Evolutionary conservation across 495 filamentous ascomycete genomes (phyloP), one percentile per base, ranked within the genome.

Genomic region (Barbatosphaeria neglecta): DNA sequence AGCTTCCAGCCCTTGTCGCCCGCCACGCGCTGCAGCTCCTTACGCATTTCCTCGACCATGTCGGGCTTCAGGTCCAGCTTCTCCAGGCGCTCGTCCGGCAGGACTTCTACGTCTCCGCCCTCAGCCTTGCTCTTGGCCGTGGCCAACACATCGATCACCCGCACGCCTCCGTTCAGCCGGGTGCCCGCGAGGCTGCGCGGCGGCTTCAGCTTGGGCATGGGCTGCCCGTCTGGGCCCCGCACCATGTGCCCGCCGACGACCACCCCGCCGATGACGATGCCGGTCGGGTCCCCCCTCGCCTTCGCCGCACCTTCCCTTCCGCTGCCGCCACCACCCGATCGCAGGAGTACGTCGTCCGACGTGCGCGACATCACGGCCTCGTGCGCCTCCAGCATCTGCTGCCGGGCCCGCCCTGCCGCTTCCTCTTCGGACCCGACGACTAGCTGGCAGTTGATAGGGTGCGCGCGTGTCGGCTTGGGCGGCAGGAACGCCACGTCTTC

Each of bases 401-500:
- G 59, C 11, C 65, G 60, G 23, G 76, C 73, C 79, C 82, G 86
- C 0, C 47, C 50, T 4, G 66, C 59, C 31, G 79, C 65, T 25
- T 84, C 75, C 9, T 69, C 65, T 1, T 82, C 74, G 4, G 66
- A 62, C 10, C 56, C 50, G 17, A 93, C 64, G 40, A 95, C 79
- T 44, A 81, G 77, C 7, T 76, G 75, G 56, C 92, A 98, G 47
- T 78, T 76, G 27, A 98, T 87, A 2, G 76, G 58, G 57, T 95
- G 79, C 6, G 87, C 81, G 44, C 81, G 80, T 48, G 83, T 84
- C 44, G 86, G 80, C 47, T 88, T 83, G 1, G 89, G 87, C 8
- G 90, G 89, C 33, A 86, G 71, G 64, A 98, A 98, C 6, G 90
- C 90, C 19, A 89, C 80, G 51, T 98, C 92, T 58, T 85, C 82